A percentile compares a stretch with the other conserved stretches of the same genome.
Conservation (phyloP, 768 basidiomycete species). For the Mycena albidolilacea region DNA sequence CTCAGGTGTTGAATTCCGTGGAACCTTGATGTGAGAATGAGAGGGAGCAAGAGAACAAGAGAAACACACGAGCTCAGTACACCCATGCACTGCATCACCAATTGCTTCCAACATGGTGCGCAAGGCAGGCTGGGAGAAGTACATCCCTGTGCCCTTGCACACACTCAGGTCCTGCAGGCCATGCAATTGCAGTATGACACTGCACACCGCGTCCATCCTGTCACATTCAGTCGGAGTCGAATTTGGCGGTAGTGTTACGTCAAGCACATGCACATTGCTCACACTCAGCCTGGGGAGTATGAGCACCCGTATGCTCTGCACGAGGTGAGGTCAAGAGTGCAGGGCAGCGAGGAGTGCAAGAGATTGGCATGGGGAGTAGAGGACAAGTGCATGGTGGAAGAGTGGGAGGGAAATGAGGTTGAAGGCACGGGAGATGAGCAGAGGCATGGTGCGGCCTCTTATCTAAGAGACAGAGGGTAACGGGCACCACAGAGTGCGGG, state of each 20-base stretch:
- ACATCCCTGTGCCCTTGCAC: conserved; percentile 65
- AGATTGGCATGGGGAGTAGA: conserved; percentile 59
- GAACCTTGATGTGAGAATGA: conserved; percentile 13
- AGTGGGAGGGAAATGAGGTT: conserved; percentile 66
- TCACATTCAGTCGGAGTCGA: too few species aligned
- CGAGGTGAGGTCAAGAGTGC: conserved; percentile 53
- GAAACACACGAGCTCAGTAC: conserved; percentile 65
- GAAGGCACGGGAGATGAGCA: conserved; percentile 68
- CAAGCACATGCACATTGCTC: conserved; percentile 59
- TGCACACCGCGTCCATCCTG: conserved; percentile 39
- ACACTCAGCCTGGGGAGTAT: conserved; percentile 58
- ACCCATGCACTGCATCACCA: conserved; percentile 58
- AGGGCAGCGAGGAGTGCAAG: conserved; percentile 57
- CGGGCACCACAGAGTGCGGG: conserved; percentile 44
- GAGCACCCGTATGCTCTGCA: conserved; percentile 57
- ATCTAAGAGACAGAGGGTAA: conserved; percentile 30
- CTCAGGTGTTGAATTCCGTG: too few species aligned
- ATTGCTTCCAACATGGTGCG: conserved; percentile 61
- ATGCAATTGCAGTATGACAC: conserved; percentile 47
- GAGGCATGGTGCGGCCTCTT: conserved; percentile 48
- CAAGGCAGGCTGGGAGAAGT: conserved; percentile 68
- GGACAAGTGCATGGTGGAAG: conserved; percentile 66
- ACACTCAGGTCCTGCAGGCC: conserved; percentile 63
- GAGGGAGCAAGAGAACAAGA: background rate
- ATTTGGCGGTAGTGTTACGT: conserved; percentile 49